Evolutionary conservation across 1,284 basidiomycete species (phyloP), one percentile per base, ranked within the genome.

Genomic region (Clitocybe nebularis): DNA sequence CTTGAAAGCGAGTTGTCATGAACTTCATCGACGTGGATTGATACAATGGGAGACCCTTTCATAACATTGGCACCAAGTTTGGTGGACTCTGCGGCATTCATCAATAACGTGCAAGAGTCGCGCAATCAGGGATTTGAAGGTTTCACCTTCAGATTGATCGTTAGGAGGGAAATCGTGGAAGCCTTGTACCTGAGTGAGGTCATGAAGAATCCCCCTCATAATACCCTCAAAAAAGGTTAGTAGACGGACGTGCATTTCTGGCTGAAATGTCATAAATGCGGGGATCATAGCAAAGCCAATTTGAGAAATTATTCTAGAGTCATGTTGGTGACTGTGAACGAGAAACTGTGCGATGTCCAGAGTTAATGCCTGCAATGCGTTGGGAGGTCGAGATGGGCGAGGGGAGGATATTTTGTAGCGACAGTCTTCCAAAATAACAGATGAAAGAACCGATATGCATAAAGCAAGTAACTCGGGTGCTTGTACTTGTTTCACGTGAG

Each of bases 351-450:
- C 78, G 17, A 85, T 68, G 54, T 85, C 81, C 17, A 88, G 60
- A 2, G 71, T 73, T 24, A 81, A 54, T 2, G 74, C 71, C 52
- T 88, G 84, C 21, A 88, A 60, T 2, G 82, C 68, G 53, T 84
- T 77, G 1, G 82, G 79, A 9, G 84, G 84, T 22, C 75, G 71
- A 0, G 66, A 68, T 4, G 79, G 79, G 7, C 79, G 72, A 11
- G 79, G 74, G 19, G 64, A 67, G 9, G 70, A 60, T 3, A 75
- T 69, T 48, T 73, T 73, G 58, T 74, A 85, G 2, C 83, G 79
- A 57, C 83, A 85, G 53, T 88, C 84, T 45, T 86, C 81, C 3
- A 65, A 59, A 14, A 86, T 67, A 9, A 88, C 62, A 2, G 84
- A 84, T 2, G 72, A 65, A 8, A 88, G 66, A 26, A 81, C 58